Evolutionary conservation across 108 stramenopile species (phyloP).

Genomic region (Fistulifera pelliculosa): DNA sequence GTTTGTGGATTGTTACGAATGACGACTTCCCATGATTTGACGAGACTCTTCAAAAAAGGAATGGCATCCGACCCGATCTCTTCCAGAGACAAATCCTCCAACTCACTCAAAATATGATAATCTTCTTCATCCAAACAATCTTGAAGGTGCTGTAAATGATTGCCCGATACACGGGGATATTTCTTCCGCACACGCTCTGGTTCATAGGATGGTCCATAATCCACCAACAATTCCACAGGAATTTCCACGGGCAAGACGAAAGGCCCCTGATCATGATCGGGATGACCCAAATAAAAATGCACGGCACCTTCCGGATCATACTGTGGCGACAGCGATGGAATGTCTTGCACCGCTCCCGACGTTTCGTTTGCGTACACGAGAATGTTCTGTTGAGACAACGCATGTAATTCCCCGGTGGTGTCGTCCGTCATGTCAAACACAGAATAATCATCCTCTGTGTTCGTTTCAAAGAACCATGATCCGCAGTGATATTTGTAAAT

Average conservation of each 20-base stretch:
- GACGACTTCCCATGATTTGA: too few species aligned
- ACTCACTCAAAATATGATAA: too few species aligned
- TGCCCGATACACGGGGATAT: not conserved
- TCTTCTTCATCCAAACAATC: too few species aligned
- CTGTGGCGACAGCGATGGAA: too few species aligned
- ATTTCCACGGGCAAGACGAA: not conserved
- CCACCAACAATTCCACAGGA: not conserved
- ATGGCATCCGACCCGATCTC: too few species aligned
- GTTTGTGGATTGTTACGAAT: too few species aligned
- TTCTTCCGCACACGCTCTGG: not conserved
- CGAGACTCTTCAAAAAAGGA: too few species aligned
- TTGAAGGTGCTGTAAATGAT: too few species aligned
- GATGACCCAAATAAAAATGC: too few species aligned
- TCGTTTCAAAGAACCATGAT: slow-evolving; percentile 8
- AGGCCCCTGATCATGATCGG: too few species aligned
- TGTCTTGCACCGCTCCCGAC: slow-evolving; percentile 15
- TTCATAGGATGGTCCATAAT: not conserved
- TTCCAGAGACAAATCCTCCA: too few species aligned
- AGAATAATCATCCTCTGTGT: not conserved
- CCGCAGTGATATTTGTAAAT: slow-evolving; percentile 17
- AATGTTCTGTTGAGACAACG: slow-evolving; percentile 25
- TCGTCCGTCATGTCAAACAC: slow-evolving; percentile 60
- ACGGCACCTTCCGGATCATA: too few species aligned
- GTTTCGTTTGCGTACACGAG: slow-evolving; percentile 55
- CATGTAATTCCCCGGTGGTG: slow-evolving; percentile 35